Evolutionary conservation across 2,329 filamentous ascomycete genomes (phyloP), one percentile per base, ranked within the genome.

Genomic region (Macrophomina tecta): DNA sequence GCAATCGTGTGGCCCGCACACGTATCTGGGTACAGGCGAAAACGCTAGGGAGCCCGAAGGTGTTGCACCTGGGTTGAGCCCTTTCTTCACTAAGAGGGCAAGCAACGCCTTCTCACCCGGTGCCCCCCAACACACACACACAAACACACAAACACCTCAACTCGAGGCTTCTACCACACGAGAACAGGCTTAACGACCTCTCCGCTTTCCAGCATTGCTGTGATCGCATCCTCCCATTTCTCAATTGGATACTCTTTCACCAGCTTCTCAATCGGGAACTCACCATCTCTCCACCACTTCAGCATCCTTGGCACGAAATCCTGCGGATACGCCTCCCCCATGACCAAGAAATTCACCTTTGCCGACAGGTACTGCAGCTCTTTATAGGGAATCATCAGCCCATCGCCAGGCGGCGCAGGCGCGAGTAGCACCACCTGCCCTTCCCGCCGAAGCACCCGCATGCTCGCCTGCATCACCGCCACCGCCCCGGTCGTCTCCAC

Each of bases 401-500:
- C 74, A 2, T 77, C 75, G 4, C 81, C 78, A 1, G 82, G 79
- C 11, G 48, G 18, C 2, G 82, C 78, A 0, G 79, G 79, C 0
- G 84, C 84, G 2, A 53, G 51, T 9, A 53, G 9, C 11, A 53
- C 51, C 9, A 86, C 80, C 70, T 84, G 83, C 8, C 85, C 78
- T 16, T 84, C 77, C 68, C 80, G 81, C 1, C 82, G 83, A 68
- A 78, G 77, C 58, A 80, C 80, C 7, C 81, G 73, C 8, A 84
- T 69, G 2, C 76, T 77, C 4, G 79, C 79, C 11, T 78, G 73
- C 14, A 84, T 71, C 67, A 83, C 66, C 49, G 78, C 64, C 46
- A 77, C 75, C 1, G 75, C 77, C 0, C 81, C 83, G 1, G 81
- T 84, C 0, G 83, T 84, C 65, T 86, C 84, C 51, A 84, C 73